Evolutionary conservation across 2,329 filamentous ascomycete species (phyloP).

Genomic region (Phoma sp.): DNA sequence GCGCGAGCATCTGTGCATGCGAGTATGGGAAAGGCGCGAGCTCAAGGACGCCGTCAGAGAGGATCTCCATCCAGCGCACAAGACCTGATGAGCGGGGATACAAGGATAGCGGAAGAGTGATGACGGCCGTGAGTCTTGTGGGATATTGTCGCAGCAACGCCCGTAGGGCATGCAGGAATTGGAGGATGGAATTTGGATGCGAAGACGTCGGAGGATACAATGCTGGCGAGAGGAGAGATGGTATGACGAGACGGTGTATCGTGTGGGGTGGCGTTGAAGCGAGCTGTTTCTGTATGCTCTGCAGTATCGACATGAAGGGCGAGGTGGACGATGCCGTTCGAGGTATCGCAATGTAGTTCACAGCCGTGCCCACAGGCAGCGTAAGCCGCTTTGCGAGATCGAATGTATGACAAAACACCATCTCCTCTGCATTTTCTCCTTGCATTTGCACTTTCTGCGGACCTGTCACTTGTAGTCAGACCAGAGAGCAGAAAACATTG

Average conservation of each 20-base stretch:
- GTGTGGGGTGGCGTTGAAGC: slow-evolving; percentile 56
- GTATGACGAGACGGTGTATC: slow-evolving; percentile 84
- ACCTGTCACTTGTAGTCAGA: slow-evolving; percentile 25
- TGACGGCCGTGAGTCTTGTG: slow-evolving; percentile 70
- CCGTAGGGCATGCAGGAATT: slow-evolving; percentile 80
- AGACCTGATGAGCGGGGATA: slow-evolving; percentile 78
- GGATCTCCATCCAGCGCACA: slow-evolving; percentile 82
- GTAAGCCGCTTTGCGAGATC: slow-evolving; percentile 59
- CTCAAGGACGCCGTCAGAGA: slow-evolving; percentile 86
- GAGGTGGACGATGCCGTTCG: slow-evolving; percentile 60
- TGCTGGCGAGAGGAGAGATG: slow-evolving; percentile 83
- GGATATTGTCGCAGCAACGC: slow-evolving; percentile 73
- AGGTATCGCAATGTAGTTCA: slow-evolving; percentile 60
- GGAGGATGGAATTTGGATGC: slow-evolving; percentile 74
- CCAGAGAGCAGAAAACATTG: not conserved
- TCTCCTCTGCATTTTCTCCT: slow-evolving; percentile 57
- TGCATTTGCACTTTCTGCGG: slow-evolving; percentile 24
- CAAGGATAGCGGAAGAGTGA: slow-evolving; percentile 80
- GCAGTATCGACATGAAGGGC: slow-evolving; percentile 71
- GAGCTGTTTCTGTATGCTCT: slow-evolving; percentile 62
- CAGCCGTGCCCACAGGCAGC: slow-evolving; percentile 47
- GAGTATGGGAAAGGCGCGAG: slow-evolving; percentile 73
- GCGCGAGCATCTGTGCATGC: slow-evolving; percentile 57
- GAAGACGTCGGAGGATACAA: slow-evolving; percentile 74
- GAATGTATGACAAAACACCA: slow-evolving; percentile 58